A percentile compares a stretch with the other conserved stretches of the same genome.
Evolutionary conservation across 352 stramenopile species (phyloP).

Genomic region (Elongisporangium prolatum): DNA sequence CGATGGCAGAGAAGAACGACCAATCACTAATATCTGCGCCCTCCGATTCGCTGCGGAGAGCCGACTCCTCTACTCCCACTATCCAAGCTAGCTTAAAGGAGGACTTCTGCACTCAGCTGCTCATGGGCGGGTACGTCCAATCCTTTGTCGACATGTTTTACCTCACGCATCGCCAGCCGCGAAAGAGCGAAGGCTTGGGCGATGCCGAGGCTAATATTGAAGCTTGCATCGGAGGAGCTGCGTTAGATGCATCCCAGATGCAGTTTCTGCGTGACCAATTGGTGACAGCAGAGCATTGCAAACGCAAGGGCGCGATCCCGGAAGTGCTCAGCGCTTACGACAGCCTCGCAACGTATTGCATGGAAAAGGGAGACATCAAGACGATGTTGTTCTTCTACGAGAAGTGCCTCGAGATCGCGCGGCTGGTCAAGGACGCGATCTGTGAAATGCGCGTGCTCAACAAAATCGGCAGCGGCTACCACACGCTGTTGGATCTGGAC

Average conservation of each 20-base stretch:
- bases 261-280: conserved; percentile 88
- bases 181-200: conserved; percentile 2
- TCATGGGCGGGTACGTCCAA: conserved; percentile 89
- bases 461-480: conserved; percentile 80
- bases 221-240: conserved; percentile 1
- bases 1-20: conserved; percentile 7
- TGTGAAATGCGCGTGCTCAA: conserved; percentile 76
- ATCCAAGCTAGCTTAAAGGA: conserved; percentile 66
- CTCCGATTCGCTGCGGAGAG: not conserved
- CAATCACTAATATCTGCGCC: not conserved
- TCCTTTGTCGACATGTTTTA: conserved; percentile 95
- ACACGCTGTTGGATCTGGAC: conserved; percentile 61
- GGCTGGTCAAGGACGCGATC: conserved; percentile 79
- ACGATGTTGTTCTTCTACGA: conserved; percentile 93
- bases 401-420: conserved; percentile 89
- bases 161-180: conserved; percentile 69
- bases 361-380: conserved; percentile 74
- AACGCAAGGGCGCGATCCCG: conserved; percentile 81
- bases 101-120: conserved; percentile 81
- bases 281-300: conserved; percentile 81
- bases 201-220: conserved; percentile 3
- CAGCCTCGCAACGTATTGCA: conserved; percentile 65
- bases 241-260: conserved; percentile 55
- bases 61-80: not conserved
- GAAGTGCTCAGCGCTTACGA: conserved; percentile 86